A percentile compares a stretch with the other conserved stretches of the same genome.
These are phyloP conservation scores for Aspergillus indologenus DNA, from an alignment of 495 filamentous ascomycete species.

Conservation along the genomic window DNA sequence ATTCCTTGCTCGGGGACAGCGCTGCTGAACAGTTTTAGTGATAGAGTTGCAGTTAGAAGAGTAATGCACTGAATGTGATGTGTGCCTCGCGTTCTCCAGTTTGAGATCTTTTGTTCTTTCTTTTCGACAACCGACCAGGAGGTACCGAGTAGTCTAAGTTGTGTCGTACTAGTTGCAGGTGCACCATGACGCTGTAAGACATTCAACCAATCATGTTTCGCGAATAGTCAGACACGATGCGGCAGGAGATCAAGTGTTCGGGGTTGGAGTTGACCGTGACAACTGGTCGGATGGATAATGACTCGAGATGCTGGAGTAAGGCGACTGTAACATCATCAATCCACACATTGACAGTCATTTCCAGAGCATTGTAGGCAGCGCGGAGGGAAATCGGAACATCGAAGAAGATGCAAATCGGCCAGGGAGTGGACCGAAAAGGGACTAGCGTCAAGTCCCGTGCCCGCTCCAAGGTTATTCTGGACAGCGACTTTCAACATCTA, in stretches of 20 bases:
- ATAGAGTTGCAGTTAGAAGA: not conserved
- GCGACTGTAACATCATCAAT: not conserved
- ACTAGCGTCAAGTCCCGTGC: conserved; percentile 46
- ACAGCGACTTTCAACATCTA: conserved; percentile 27
- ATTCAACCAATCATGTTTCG: conserved; percentile 18
- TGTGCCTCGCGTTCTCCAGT: too few species aligned
- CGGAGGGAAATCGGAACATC: not conserved
- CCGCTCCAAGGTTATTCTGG: conserved; percentile 28
- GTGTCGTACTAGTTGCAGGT: not conserved
- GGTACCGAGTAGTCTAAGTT: not conserved
- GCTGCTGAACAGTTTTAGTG: conserved; percentile 9
- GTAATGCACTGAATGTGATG: not conserved
- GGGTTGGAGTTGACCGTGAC: not conserved
- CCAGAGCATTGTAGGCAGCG: not conserved
- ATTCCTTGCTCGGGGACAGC: conserved; percentile 38
- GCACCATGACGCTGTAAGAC: conserved; percentile 2
- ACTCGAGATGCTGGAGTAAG: not conserved
- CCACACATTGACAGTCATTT: not conserved
- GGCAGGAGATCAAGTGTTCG: not conserved
- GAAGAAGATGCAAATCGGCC: not conserved
- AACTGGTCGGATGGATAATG: not conserved
- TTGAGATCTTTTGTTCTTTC: too few species aligned
- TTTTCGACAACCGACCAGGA: too few species aligned
- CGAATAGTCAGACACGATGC: conserved; percentile 27
- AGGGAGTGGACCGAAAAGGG: conserved; percentile 28